These are phyloP conservation scores for Echria macrotheca DNA, from an alignment of 495 filamentous ascomycete species.

Conservation along the genomic window DNA sequence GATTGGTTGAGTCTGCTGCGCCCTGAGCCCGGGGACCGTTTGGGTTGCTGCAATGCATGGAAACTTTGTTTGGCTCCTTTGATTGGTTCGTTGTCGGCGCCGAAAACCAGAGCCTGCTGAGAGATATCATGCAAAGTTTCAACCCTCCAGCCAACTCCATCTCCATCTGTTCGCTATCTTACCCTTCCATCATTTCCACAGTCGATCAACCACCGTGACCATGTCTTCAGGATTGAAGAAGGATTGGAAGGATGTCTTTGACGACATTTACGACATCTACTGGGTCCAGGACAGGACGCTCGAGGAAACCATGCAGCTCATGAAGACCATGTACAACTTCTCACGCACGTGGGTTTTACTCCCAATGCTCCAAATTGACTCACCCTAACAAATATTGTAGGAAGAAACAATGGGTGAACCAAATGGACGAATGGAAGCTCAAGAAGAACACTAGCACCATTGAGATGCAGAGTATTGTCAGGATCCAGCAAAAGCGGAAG, in stretches of 20 bases:
- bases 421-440: neutral
- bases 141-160: neutral
- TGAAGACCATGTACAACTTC: neutral
- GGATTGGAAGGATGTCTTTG: neutral
- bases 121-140: neutral
- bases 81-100: neutral
- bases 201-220: neutral
- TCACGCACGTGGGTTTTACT: neutral
- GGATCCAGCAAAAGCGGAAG: slow-evolving; percentile 2
- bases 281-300: neutral
- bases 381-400: neutral
- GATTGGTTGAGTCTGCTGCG: neutral
- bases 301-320: neutral
- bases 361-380: neutral
- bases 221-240: too few relatives aligned
- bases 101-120: neutral
- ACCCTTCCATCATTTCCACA: neutral
- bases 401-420: neutral
- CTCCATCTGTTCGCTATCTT: neutral
- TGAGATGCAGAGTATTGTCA: neutral
- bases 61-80: neutral
- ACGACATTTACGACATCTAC: neutral
- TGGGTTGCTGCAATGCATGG: neutral
- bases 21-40: neutral
- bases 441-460: neutral